A percentile compares a stretch with the other conserved stretches of the same genome.
Evolutionary conservation across 2,329 filamentous ascomycete genomes (phyloP).

Genomic region (Rhynchosporium secalis): DNA sequence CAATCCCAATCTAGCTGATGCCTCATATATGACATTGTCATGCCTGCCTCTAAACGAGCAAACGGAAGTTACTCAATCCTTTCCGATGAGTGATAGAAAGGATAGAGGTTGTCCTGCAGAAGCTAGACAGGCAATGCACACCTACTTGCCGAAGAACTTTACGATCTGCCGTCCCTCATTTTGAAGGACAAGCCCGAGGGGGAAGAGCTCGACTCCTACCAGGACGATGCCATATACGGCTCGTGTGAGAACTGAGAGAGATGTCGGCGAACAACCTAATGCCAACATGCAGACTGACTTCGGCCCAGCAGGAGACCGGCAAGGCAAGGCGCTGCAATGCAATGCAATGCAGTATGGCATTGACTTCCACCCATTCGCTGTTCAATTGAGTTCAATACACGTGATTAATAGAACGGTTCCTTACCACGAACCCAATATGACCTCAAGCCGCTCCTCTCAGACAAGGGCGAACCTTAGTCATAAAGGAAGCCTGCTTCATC

Average conservation of each 20-base stretch:
- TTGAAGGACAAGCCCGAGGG: neutral
- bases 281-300: constrained; percentile 7
- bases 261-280: constrained; percentile 3
- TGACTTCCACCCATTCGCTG: constrained; percentile 3
- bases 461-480: constrained; percentile 14
- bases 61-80: constrained; percentile 6
- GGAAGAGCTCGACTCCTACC: constrained; percentile 16
- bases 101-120: constrained; percentile 5
- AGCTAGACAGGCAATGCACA: neutral
- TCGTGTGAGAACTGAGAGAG: constrained; percentile 12
- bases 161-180: neutral
- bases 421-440: neutral
- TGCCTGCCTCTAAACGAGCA: constrained; percentile 10
- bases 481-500: constrained; percentile 10
- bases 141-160: neutral
- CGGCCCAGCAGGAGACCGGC: constrained; percentile 1
- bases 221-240: constrained; percentile 15
- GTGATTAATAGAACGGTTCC: neutral
- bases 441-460: constrained; percentile 17
- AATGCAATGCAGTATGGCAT: neutral
- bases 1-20: constrained; percentile 11
- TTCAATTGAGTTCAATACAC: constrained; percentile 5
- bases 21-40: constrained; percentile 10
- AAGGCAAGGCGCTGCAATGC: constrained; percentile 5
- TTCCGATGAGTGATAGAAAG: neutral